phyloP scores from a whole-genome alignment of 352 stramenopile species.

The Lagenidium giganteum region DNA sequence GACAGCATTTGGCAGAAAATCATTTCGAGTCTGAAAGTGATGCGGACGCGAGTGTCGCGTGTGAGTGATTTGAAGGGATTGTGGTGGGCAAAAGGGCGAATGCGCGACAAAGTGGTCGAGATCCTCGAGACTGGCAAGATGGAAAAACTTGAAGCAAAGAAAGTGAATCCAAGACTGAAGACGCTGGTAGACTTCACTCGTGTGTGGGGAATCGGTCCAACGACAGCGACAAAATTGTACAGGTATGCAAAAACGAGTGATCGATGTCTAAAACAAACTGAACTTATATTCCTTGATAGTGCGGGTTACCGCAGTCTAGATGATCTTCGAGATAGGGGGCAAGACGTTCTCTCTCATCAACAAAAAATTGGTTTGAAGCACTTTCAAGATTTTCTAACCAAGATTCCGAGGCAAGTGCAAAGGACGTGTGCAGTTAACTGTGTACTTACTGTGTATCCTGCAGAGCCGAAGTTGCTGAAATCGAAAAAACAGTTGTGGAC shows the following conservation, averaged over 20 bases:
- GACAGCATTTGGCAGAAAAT: slow-evolving; percentile 44
- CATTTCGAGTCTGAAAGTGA: slow-evolving; percentile 63
- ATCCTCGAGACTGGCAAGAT: slow-evolving; percentile 70
- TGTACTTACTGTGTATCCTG: slow-evolving; percentile 2
- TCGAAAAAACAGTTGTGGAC: slow-evolving; percentile 70
- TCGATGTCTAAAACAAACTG: background rate
- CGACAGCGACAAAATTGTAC: slow-evolving; percentile 74
- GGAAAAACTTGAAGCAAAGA: slow-evolving; percentile 80
- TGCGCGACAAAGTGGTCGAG: slow-evolving; percentile 70
- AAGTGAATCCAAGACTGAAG: slow-evolving; percentile 45
- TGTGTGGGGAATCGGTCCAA: slow-evolving; percentile 76
- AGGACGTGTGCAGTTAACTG: no score
- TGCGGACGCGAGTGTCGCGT: slow-evolving; percentile 48
- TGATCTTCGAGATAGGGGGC: slow-evolving; percentile 31
- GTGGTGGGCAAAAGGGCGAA: slow-evolving; percentile 62
- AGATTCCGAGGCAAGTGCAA: slow-evolving; percentile 65
- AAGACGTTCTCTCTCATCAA: slow-evolving; percentile 40
- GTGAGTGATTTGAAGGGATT: slow-evolving; percentile 56
- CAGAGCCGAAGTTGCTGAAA: slow-evolving; percentile 66
- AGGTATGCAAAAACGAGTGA: slow-evolving; percentile 20
- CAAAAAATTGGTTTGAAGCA: slow-evolving; percentile 79
- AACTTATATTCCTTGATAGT: slow-evolving; percentile 8
- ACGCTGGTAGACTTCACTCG: slow-evolving; percentile 58
- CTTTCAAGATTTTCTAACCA: slow-evolving; percentile 74
- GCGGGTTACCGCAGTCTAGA: slow-evolving; percentile 62